These are phyloP conservation scores for Hypomyces perniciosus DNA, from an alignment of 2,329 filamentous ascomycete species.

Conservation along the genomic window DNA sequence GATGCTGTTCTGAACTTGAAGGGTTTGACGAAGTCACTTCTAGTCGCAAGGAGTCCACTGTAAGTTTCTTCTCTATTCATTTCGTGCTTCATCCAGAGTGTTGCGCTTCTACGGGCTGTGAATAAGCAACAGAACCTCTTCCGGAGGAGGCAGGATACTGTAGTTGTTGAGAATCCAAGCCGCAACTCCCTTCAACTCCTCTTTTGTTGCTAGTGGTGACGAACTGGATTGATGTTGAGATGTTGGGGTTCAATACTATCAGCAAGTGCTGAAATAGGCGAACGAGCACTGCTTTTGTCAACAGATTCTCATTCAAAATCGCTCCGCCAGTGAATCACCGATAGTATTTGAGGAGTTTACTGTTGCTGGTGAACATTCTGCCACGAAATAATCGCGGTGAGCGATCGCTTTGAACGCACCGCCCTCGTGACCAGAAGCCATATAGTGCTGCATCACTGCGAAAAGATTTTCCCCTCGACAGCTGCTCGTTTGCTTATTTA, in stretches of 20 bases:
- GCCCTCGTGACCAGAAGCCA: slow-evolving; percentile 3
- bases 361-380: slow-evolving; percentile 1
- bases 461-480: not conserved
- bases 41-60: not conserved
- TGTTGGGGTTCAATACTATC: not conserved
- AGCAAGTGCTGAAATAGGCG: not conserved
- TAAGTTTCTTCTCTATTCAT: slow-evolving; percentile 1
- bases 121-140: too few relatives aligned
- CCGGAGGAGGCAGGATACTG: too few relatives aligned
- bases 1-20: slow-evolving; percentile 21
- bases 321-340: slow-evolving; percentile 7
- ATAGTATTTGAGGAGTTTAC: not conserved
- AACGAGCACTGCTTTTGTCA: not conserved
- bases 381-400: slow-evolving; percentile 1
- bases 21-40: not conserved
- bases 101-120: too few relatives aligned
- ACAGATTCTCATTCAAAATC: not conserved
- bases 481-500: slow-evolving; percentile 6
- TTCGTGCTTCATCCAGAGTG: not conserved
- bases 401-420: not conserved
- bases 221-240: too few relatives aligned
- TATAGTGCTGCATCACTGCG: slow-evolving; percentile 10
- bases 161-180: too few relatives aligned
- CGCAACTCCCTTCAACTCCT: too few relatives aligned
- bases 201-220: too few relatives aligned